Base-by-base conservation (phyloP, 2,329 filamentous ascomycete genomes). In the Pleochaeta shiraiana region DNA sequence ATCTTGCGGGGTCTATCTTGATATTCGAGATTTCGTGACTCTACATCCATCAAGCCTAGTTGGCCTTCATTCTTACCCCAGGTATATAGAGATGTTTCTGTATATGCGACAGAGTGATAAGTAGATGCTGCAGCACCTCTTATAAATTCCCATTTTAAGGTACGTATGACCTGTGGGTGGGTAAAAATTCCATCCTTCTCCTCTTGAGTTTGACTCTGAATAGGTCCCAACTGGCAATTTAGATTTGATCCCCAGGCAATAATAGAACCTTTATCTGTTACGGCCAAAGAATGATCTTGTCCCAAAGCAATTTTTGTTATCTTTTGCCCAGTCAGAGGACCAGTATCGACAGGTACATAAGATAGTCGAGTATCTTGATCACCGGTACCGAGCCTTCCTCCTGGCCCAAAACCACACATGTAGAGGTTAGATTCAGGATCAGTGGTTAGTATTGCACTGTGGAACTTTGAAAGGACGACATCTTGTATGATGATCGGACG, bases 21-120 rank as follows among this genome's bases (percentile, higher is more conserved):
- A n/a, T 86, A 77, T 69, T 93, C 88, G 4, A 97, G 80, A 0
- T 90, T 96, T 57, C 91, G 84, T 30, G 93, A 95, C 74, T 97
- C 92, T 0, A 93, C 92, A 73, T 96, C 93, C 76, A 96, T 90
- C 64, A 98, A 80, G 4, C 90, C 93, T 59, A 98, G 81, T 73
- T 98, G 93, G 1, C 93, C 93, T 69, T 90, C 84, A 70, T 97
- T 98, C 70, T 93, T 95, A 26, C 93, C 93, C 79, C 95, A 98
- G 1, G 90, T 95, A 72, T 88, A 98, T 0, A 98, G 76, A 0
- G 89, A 88, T 0, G 83, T 83, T 0, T 81, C 79, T 0, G 90
- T 96, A 71, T 93, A 87, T 0, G 90, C 89, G 2, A 95, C 91
- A 0, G 93, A 97, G 74, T 98, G 93, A 45, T 95, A 84, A 0